Percentiles rank a stretch among this genome's conserved stretches.
Conservation (phyloP, 108 stramenopile species). For the Nannochloropsis gaditana region DNA sequence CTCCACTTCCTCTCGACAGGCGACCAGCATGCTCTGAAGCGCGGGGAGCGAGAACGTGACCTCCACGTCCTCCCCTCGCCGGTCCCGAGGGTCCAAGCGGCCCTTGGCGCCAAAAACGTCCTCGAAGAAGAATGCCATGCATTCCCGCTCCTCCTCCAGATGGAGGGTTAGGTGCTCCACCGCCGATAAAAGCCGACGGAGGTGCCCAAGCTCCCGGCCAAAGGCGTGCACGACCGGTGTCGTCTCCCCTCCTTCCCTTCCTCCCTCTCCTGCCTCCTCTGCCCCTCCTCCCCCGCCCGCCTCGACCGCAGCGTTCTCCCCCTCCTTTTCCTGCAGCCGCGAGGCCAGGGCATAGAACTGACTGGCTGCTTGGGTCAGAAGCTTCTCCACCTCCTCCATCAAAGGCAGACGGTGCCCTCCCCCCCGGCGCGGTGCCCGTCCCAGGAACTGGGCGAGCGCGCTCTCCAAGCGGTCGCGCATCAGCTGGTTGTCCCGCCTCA, state of each 20-base stretch:
- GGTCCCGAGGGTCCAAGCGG: not conserved
- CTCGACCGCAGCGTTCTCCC: not conserved
- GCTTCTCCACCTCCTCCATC: not conserved
- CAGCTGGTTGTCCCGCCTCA: not conserved
- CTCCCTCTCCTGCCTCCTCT: not conserved
- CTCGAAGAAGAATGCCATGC: not conserved
- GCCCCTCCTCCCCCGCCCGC: not conserved
- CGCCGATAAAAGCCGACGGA: not conserved
- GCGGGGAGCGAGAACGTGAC: not conserved
- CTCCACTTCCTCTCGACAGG: not conserved
- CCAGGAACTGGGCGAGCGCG: not conserved
- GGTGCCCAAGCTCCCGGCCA: not conserved
- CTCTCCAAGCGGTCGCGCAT: not conserved
- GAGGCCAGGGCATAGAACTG: slow-evolving; percentile 9
- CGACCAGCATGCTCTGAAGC: not conserved
- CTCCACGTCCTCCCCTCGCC: not conserved
- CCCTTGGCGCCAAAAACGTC: slow-evolving; percentile 1
- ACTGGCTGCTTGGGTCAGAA: slow-evolving; percentile 8
- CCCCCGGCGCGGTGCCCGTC: not conserved
- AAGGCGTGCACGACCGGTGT: not conserved
- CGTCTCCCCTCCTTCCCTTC: not conserved
- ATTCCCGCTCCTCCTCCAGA: not conserved
- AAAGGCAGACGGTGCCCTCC: not conserved
- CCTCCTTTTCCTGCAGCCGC: slow-evolving; percentile 13
- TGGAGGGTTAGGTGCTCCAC: not conserved